Conservation (phyloP, 371 early-diverging fungal species). For the Actinomortierella wolfii region DNA sequence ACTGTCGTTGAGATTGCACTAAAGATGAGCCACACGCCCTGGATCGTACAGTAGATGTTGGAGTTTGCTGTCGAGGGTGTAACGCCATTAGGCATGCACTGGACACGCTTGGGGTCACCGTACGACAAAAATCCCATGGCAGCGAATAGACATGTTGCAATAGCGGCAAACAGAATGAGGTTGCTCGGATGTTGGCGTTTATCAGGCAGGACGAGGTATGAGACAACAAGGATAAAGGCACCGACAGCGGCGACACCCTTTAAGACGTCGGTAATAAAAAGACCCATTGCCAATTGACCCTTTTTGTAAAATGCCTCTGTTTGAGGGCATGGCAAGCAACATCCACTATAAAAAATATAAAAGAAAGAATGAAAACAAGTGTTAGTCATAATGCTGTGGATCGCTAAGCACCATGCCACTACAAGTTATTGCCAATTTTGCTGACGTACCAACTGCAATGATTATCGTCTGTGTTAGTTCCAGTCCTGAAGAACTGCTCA, state of each 20-base stretch:
- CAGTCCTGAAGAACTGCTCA: no score
- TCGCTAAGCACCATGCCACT: no score
- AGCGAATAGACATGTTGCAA: constrained; percentile 34
- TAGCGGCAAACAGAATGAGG: constrained; percentile 34
- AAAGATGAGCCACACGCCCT: constrained; percentile 64
- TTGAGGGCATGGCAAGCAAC: constrained; percentile 43
- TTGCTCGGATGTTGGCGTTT: constrained; percentile 44
- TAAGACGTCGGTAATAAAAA: constrained; percentile 59
- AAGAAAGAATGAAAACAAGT: background rate
- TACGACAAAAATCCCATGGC: constrained; percentile 58
- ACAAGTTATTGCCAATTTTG: no score
- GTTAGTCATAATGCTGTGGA: background rate
- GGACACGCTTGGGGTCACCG: constrained; percentile 58
- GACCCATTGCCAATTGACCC: constrained; percentile 51
- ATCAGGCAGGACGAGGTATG: constrained; percentile 43
- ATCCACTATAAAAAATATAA: constrained; percentile 12
- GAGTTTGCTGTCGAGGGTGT: constrained; percentile 54
- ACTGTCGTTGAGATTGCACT: constrained; percentile 61
- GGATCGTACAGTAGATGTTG: constrained; percentile 63
- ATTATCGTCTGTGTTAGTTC: constrained; percentile 6
- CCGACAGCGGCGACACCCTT: constrained; percentile 56
- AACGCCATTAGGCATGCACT: constrained; percentile 55
- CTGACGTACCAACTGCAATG: constrained; percentile 21
- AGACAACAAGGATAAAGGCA: constrained; percentile 56
- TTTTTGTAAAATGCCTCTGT: constrained; percentile 50